Conservation (phyloP, 1,284 basidiomycete species). For the Papiliotrema flavescens region DNA sequence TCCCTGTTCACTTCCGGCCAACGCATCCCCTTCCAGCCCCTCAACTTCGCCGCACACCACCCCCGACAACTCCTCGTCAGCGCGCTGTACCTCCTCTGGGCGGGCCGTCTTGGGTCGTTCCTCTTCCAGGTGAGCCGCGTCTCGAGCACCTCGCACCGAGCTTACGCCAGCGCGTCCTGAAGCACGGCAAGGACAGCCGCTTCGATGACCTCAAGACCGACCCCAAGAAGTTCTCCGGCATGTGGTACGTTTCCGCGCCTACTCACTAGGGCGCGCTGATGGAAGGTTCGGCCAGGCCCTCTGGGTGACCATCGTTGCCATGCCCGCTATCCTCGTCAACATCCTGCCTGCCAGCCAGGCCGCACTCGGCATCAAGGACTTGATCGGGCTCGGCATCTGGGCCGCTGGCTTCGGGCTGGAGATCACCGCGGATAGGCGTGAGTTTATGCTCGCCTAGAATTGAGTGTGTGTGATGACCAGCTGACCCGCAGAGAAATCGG, state of each 20-base stretch:
- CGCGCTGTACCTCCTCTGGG: conserved; percentile 60
- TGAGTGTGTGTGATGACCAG: background rate
- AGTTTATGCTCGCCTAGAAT: conserved; percentile 1
- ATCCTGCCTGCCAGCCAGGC: conserved; percentile 60
- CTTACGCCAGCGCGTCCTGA: conserved; percentile 49
- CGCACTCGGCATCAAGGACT: conserved; percentile 60
- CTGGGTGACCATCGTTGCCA: conserved; percentile 66
- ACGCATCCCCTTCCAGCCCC: conserved; percentile 6
- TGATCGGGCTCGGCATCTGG: conserved; percentile 59
- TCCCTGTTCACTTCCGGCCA: conserved; percentile 11
- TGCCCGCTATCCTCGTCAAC: conserved; percentile 67
- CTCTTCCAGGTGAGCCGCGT: conserved; percentile 55
- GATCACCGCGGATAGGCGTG: conserved; percentile 60
- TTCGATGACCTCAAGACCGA: conserved; percentile 67
- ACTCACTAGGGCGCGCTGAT: background rate
- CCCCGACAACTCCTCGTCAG: conserved; percentile 61
- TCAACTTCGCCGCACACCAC: conserved; percentile 10
- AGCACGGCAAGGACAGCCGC: conserved; percentile 59
- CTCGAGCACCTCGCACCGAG: background rate
- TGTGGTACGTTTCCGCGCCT: conserved; percentile 53
- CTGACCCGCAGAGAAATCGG: conserved; percentile 55
- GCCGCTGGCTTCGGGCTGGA: conserved; percentile 61
- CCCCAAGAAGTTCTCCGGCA: conserved; percentile 59
- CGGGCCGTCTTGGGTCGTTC: conserved; percentile 61
- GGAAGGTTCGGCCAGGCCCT: conserved; percentile 61